phyloP scores from a whole-genome alignment of 352 stramenopile species.

The Globisporangium acanthophoron region DNA sequence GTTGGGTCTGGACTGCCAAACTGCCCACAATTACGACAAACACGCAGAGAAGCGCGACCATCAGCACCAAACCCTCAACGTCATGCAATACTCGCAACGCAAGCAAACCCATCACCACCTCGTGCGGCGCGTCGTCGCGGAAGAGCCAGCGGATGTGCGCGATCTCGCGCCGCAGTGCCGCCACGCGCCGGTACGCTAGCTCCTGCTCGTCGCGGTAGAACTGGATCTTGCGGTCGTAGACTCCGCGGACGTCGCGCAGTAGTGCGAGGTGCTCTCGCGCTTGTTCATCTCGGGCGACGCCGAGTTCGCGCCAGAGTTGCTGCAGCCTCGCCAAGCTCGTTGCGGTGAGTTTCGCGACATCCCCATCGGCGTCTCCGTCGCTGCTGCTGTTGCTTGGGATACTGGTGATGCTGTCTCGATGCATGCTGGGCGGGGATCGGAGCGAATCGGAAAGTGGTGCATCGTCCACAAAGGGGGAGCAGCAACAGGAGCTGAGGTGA shows the following conservation, averaged over 20 bases:
- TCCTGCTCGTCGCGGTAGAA: constrained; percentile 14
- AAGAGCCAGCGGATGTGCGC: constrained; percentile 26
- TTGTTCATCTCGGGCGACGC: constrained; percentile 23
- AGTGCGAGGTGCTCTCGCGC: constrained; percentile 19
- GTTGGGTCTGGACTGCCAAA: constrained; percentile 5
- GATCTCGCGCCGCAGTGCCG: constrained; percentile 27
- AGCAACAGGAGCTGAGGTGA: neutral
- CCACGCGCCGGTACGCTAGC: constrained; percentile 18
- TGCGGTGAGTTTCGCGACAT: neutral
- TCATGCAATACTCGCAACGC: no score
- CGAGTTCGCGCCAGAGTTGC: constrained; percentile 29
- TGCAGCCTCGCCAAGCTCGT: constrained; percentile 17
- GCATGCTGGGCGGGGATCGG: neutral
- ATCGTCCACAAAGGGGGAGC: neutral
- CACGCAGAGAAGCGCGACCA: neutral
- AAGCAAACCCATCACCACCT: constrained; percentile 1
- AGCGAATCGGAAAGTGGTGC: neutral
- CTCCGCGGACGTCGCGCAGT: neutral
- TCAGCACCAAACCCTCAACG: neutral
- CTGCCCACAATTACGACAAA: constrained; percentile 9
- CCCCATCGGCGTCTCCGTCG: neutral
- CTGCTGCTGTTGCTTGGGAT: neutral
- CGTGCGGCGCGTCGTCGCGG: constrained; percentile 23
- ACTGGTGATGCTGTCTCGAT: neutral
- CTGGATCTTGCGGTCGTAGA: constrained; percentile 10